Percentiles rank a stretch among this genome's conserved stretches.
Evolutionary conservation across 306 rosid species (phyloP).

Genomic region (Herpetospermum pedunculosum): DNA sequence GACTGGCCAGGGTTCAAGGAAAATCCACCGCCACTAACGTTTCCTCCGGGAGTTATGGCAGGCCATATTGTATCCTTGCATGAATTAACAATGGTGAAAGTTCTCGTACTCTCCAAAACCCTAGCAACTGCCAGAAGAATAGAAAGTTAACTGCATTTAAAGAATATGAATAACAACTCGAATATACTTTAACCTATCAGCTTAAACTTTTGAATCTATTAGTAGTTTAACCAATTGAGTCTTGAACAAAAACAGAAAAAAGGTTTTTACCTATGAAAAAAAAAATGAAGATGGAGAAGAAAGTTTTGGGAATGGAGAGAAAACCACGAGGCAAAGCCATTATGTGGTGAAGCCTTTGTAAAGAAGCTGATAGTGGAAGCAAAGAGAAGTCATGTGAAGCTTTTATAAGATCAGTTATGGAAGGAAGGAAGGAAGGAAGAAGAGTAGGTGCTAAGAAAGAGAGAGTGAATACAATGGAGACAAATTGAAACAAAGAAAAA

Average conservation of each 20-base stretch:
- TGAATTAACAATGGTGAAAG: slow-evolving; percentile 30
- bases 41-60: slow-evolving; percentile 32
- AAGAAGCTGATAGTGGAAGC: background rate
- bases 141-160: background rate
- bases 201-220: background rate
- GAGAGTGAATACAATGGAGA: background rate
- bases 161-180: background rate
- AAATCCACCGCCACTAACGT: slow-evolving; percentile 36
- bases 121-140: background rate
- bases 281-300: background rate
- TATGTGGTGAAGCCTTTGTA: background rate
- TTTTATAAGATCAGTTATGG: background rate
- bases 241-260: background rate
- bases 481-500: background rate
- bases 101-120: background rate
- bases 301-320: background rate
- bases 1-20: background rate
- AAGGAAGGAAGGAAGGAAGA: background rate
- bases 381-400: background rate
- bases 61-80: slow-evolving; percentile 64
- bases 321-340: background rate
- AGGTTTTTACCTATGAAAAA: background rate
- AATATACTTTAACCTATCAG: background rate
- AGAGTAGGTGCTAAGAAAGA: background rate
- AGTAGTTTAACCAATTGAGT: background rate